Base-by-base conservation (phyloP, 75 land plant genomes). In the Ceratopteris richardii region DNA sequence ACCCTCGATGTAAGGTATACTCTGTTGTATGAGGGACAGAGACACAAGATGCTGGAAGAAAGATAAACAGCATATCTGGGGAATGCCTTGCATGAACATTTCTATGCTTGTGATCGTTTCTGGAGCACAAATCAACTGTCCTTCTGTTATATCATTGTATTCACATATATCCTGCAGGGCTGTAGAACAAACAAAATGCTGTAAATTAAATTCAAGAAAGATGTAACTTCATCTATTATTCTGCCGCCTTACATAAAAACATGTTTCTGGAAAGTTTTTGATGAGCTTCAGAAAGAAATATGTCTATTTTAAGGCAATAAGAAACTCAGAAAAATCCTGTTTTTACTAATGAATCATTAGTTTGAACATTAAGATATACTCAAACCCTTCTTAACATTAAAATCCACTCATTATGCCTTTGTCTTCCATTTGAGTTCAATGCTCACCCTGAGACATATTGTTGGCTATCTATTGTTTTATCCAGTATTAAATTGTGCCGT, bases 161-260 rank as follows among this genome's bases (percentile, higher is more conserved):
- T 72, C 75, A 30, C 75, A 72, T 11, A 72, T 72, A 31, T 72
- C 75, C 52, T 72, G 75, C 24, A 72, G 68, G 27, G 69, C 75
- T 72, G 75, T 27, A 50, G 31, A 62, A 48, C 29, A 48, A 24
- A 27, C 63, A 40, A 40, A 14, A n/a, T n/a, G 42, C 42, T 10
- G 14, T 40, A 14, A 40, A 40, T 10, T 40, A 14, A 14, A 40
- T 10, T 40, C 42, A 40, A 14, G 42, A 40, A 10, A 10, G 14
- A 10, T 40, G 42, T 40, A 40, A 40, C 42, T 40, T 9, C 42
- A 40, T 40, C 42, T 40, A 40, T 10, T 9, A 40, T 9, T 40
- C 14, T 40, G 14, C 9, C 42, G 9, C 42, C 9, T 40, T 40
- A 10, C 9, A 40, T 40, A 40, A 14, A 40, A 40, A 40, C 42